phyloP scores from a whole-genome alignment of 306 rosid species.

The Spatholobus suberectus region DNA sequence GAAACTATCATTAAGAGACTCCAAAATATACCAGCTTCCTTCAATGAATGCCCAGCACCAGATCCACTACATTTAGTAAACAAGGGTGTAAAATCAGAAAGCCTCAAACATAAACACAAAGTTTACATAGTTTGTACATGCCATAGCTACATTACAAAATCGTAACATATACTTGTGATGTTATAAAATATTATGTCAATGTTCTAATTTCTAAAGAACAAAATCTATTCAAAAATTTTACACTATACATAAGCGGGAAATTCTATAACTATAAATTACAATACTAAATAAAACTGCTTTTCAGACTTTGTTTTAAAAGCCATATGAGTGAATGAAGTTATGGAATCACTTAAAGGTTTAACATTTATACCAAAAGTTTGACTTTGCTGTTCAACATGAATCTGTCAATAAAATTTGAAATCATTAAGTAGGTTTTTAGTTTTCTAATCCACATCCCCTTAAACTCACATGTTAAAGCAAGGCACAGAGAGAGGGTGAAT shows the following conservation, averaged over 20 bases:
- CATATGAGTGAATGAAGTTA: not conserved
- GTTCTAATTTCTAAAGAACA: not conserved
- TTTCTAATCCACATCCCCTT: not conserved
- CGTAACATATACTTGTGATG: not conserved
- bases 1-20: slow-evolving; percentile 82
- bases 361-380: not conserved
- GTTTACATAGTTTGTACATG: not conserved
- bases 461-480: slow-evolving; percentile 30
- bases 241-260: not conserved
- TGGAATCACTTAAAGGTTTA: not conserved
- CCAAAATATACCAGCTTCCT: slow-evolving; percentile 87
- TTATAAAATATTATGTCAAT: not conserved
- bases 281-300: not conserved
- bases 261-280: not conserved
- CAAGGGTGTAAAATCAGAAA: slow-evolving; percentile 36
- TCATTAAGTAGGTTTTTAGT: slow-evolving; percentile 6
- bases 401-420: slow-evolving; percentile 12
- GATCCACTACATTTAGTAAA: slow-evolving; percentile 70
- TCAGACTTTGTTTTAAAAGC: not conserved
- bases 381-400: not conserved
- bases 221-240: not conserved
- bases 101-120: not conserved
- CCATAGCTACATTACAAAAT: slow-evolving; percentile 2
- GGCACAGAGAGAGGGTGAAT: not conserved
- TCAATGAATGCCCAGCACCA: slow-evolving; percentile 80